Conservation (phyloP, 2,329 filamentous ascomycete genomes). For the Neopestalotiopsis sp. region DNA sequence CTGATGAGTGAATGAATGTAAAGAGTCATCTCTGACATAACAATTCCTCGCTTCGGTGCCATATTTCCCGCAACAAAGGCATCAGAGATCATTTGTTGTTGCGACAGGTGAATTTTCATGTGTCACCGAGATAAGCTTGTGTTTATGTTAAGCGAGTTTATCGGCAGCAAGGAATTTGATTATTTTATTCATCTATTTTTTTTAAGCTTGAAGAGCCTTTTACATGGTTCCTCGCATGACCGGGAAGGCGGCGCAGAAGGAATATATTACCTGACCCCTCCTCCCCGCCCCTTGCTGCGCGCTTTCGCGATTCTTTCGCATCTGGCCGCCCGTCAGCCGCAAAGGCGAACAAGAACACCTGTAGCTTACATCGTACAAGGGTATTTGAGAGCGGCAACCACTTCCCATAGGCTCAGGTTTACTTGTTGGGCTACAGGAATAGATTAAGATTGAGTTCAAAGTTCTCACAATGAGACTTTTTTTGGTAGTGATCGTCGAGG, state of each 20-base stretch:
- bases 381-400: neutral
- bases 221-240: neutral
- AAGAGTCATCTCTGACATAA: neutral
- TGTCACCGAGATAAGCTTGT: conserved; percentile 4
- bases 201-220: neutral
- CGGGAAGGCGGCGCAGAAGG: neutral
- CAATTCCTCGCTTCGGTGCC: neutral
- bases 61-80: neutral
- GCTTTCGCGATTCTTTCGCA: neutral
- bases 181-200: neutral
- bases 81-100: neutral
- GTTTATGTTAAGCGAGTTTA: conserved; percentile 5
- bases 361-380: neutral
- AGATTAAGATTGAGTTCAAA: neutral
- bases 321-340: neutral
- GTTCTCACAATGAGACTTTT: neutral
- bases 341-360: neutral
- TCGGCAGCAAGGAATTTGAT: neutral
- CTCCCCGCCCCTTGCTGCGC: neutral
- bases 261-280: neutral
- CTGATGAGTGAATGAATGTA: neutral
- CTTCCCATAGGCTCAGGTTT: neutral
- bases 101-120: neutral
- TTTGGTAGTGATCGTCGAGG: neutral
- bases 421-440: neutral